Conservation (phyloP, 805 yeast species). For the Suhomyces kilbournensis region DNA sequence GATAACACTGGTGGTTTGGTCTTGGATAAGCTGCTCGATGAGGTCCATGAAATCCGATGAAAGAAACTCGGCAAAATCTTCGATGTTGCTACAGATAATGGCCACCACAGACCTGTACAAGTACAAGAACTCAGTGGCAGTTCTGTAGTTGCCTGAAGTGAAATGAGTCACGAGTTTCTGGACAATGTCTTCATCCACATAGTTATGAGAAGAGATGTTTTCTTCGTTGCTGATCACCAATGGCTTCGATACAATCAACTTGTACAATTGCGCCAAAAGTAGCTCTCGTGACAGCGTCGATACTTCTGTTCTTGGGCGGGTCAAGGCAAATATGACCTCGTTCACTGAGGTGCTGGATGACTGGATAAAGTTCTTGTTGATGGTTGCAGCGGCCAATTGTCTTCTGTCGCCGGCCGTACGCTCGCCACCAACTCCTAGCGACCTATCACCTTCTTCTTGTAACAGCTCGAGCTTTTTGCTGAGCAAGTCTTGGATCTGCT, state of each 20-base stretch:
- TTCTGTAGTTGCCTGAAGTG: slow-evolving; percentile 29
- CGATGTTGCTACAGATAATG: slow-evolving; percentile 47
- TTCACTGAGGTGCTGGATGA: slow-evolving; percentile 37
- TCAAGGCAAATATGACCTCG: slow-evolving; percentile 45
- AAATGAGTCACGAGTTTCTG: slow-evolving; percentile 34
- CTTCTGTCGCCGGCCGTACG: slow-evolving; percentile 12
- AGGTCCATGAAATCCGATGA: slow-evolving; percentile 27
- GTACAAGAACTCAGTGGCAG: slow-evolving; percentile 40
- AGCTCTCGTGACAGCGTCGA: slow-evolving; percentile 47
- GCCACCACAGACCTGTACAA: slow-evolving; percentile 41
- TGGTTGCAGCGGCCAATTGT: slow-evolving; percentile 26
- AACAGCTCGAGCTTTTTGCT: slow-evolving; percentile 10
- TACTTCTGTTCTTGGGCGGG: slow-evolving; percentile 41
- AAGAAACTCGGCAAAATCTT: slow-evolving; percentile 44
- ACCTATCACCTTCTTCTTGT: slow-evolving; percentile 10
- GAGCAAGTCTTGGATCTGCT: slow-evolving; percentile 12
- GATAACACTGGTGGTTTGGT: slow-evolving; percentile 31
- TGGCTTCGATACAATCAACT: slow-evolving; percentile 44
- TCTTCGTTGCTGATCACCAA: slow-evolving; percentile 34
- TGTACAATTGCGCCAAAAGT: slow-evolving; percentile 49
- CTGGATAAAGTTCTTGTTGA: slow-evolving; percentile 35
- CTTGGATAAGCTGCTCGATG: slow-evolving; percentile 28
- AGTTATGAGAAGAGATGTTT: slow-evolving; percentile 32
- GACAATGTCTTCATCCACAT: slow-evolving; percentile 36
- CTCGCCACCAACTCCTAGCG: background rate